A percentile compares a stretch with the other conserved stretches of the same genome.
phyloP scores from a whole-genome alignment of 108 stramenopile genomes.

The Fistulifera solaris region DNA sequence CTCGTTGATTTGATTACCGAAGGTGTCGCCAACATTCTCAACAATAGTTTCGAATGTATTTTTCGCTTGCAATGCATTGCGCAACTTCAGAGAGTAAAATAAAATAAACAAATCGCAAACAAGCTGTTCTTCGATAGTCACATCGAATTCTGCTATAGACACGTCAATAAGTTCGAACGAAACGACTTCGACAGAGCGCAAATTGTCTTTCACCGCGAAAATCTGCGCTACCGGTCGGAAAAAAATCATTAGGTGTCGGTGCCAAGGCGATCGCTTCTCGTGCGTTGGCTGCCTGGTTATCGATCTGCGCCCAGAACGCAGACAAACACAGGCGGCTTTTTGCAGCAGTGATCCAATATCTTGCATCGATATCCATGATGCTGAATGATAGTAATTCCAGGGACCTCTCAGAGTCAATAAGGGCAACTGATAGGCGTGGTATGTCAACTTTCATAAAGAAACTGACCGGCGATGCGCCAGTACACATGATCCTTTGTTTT shows the following conservation, averaged over 20 bases:
- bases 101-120: conserved; percentile 70
- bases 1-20: too few relatives aligned
- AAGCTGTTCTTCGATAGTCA: conserved; percentile 67
- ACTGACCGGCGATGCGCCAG: conserved; percentile 17
- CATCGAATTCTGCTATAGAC: conserved; percentile 68
- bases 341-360: conserved; percentile 59
- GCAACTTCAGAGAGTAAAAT: conserved; percentile 35
- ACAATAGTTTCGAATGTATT: neutral
- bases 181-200: conserved; percentile 58
- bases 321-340: conserved; percentile 59
- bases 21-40: neutral
- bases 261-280: conserved; percentile 68
- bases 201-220: conserved; percentile 69
- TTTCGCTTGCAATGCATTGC: conserved; percentile 24
- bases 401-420: conserved; percentile 66
- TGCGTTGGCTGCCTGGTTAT: conserved; percentile 51
- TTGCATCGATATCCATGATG: conserved; percentile 45
- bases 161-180: conserved; percentile 65
- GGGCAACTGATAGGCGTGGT: conserved; percentile 41
- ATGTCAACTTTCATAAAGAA: conserved; percentile 59
- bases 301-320: conserved; percentile 66
- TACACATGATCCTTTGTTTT: neutral
- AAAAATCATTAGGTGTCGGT: conserved; percentile 48
- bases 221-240: conserved; percentile 68
- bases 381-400: conserved; percentile 56